phyloP scores from a whole-genome alignment of 2,329 filamentous ascomycete genomes.

The Fusarium siculi region DNA sequence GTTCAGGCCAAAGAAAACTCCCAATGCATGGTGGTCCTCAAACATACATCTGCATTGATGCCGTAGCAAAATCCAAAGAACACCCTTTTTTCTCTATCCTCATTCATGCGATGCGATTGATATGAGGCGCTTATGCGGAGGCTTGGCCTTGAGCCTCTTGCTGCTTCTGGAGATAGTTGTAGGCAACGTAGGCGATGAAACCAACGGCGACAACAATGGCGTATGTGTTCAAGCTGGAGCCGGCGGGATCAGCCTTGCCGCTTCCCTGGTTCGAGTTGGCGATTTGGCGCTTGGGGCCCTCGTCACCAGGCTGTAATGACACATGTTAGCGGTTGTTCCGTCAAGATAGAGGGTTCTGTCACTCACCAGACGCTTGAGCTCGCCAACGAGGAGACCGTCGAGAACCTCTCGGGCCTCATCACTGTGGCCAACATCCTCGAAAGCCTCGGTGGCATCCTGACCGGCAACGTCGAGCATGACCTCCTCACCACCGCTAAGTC shows the following conservation, averaged over 20 bases:
- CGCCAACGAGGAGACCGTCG: conserved; percentile 77
- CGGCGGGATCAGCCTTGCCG: conserved; percentile 58
- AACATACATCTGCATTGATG: conserved; percentile 32
- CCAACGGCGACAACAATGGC: conserved; percentile 82
- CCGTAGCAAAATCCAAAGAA: conserved; percentile 24
- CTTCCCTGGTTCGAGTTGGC: conserved; percentile 62
- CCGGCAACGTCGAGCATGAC: conserved; percentile 95
- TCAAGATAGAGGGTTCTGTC: neutral
- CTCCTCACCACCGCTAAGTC: conserved; percentile 90
- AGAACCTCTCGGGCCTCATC: conserved; percentile 98
- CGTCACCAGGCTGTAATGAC: conserved; percentile 75
- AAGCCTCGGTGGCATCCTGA: conserved; percentile 96
- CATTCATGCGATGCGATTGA: conserved; percentile 24
- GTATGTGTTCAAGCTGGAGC: conserved; percentile 83
- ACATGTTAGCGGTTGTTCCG: conserved; percentile 38
- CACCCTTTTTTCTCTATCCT: conserved; percentile 2
- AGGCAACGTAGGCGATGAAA: conserved; percentile 79
- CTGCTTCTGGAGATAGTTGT: conserved; percentile 81
- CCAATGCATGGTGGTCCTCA: conserved; percentile 38
- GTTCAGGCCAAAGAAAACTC: conserved; percentile 36
- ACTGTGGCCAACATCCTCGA: conserved; percentile 98
- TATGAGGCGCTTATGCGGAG: conserved; percentile 43
- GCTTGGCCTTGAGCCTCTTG: conserved; percentile 46
- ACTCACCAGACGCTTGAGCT: conserved; percentile 82
- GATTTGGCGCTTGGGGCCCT: conserved; percentile 67